phyloP scores from a whole-genome alignment of 1,284 basidiomycete species.

The Puccinia coronata region DNA sequence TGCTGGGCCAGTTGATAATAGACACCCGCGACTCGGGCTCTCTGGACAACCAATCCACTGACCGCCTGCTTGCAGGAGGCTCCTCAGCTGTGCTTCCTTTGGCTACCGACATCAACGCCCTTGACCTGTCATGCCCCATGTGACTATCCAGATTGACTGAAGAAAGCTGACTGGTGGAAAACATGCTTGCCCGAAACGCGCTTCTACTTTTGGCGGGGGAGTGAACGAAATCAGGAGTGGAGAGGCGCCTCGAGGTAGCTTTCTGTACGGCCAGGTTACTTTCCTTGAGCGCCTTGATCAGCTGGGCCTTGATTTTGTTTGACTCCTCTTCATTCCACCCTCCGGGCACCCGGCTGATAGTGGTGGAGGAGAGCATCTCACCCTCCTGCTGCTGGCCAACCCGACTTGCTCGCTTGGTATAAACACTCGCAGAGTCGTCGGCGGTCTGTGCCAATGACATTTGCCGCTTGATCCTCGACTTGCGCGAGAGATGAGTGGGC shows the following conservation, averaged over 20 bases:
- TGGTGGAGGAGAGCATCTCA: background rate
- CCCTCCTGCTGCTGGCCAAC: no score
- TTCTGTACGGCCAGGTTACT: constrained; percentile 49
- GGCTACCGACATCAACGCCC: constrained; percentile 5
- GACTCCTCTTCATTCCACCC: constrained; percentile 40
- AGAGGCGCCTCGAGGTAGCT: constrained; percentile 38
- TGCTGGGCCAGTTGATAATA: no score
- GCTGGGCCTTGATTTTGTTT: constrained; percentile 38
- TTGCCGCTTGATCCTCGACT: constrained; percentile 46
- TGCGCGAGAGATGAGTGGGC: constrained; percentile 40
- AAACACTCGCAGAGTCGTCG: background rate
- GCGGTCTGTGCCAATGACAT: constrained; percentile 16
- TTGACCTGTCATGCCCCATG: no score
- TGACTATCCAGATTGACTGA: background rate
- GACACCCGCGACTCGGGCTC: constrained; percentile 1
- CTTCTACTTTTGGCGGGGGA: constrained; percentile 18
- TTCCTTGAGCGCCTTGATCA: constrained; percentile 34
- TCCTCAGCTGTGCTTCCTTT: no score
- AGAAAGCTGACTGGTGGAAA: background rate
- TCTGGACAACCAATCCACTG: background rate
- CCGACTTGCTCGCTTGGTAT: no score
- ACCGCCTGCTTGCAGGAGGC: background rate
- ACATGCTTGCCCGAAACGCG: constrained; percentile 3
- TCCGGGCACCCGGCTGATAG: constrained; percentile 23
- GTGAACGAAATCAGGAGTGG: constrained; percentile 25